Base-by-base conservation (phyloP, 305 asterid genomes). In the Fraxinus ornus region DNA sequence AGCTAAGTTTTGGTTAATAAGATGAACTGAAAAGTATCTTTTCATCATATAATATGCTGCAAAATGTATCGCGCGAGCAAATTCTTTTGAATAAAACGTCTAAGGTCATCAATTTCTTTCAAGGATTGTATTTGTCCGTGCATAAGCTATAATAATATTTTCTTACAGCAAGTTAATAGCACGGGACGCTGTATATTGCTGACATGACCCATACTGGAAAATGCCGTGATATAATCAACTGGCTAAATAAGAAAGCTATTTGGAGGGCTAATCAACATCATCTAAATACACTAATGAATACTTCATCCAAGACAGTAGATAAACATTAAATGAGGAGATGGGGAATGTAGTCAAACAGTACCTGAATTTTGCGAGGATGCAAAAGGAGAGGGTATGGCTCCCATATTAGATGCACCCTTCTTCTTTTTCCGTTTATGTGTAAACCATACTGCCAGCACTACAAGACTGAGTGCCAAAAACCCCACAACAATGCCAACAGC, bases 291-390 rank as follows among this genome's bases (percentile, higher is more conserved):
- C 75, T 28, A 68, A 10, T 28, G 75, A 68, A 30, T 64, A 68
- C 39, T 15, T 68, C 15, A 24, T 68, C 37, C 21, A 4, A 68
- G 19, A 28, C 7, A 4, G 22, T 1, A 28, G 19, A 68, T 28
- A 26, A 26, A 66, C 30, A 3, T 68, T 13, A 15, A 2, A 26
- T 55, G 24, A 52, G 13, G 71, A 21, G 9, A 21, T 2, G 30
- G 22, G 37, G 75, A 81, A 64, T 52, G 64, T 64, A 66, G 64
- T n/a, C 41, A 84, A 77, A 35, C 9, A 79, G 41, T 88, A 93
- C 98, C 98, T 86, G 98, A 94, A 87, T 92, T 87, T 80, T 92
- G 98, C 79, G 98, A 93, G 83, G 98, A 92, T 44, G 93, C 92
- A 77, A 84, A 89, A 71, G 95, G 97, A 81, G 97, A 91, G 62